phyloP scores from a whole-genome alignment of 2,329 filamentous ascomycete genomes.

The Zymoseptoria ardabiliae region DNA sequence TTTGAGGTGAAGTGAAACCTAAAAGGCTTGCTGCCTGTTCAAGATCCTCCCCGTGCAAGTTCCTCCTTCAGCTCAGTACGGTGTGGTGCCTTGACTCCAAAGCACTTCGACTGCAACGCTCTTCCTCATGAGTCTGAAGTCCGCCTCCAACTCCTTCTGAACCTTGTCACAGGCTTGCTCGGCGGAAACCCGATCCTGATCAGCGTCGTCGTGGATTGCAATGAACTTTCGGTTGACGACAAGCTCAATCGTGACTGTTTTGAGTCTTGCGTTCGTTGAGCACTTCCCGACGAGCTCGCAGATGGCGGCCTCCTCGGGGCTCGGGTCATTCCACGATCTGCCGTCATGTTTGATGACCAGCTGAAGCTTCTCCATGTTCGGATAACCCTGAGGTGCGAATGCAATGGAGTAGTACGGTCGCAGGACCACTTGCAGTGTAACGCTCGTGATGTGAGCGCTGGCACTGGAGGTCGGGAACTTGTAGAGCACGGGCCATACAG shows the following conservation, averaged over 20 bases:
- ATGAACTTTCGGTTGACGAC: not conserved
- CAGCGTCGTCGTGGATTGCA: not conserved
- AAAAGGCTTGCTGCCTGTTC: no score
- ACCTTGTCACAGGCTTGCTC: not conserved
- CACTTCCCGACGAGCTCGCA: not conserved
- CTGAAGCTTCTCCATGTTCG: not conserved
- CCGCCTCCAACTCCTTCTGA: no score
- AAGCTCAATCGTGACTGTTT: not conserved
- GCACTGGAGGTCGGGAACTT: not conserved
- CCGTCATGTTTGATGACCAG: not conserved
- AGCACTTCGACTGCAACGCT: no score
- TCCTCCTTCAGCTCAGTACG: no score
- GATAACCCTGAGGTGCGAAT: not conserved
- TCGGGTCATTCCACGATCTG: not conserved
- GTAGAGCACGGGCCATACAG: not conserved
- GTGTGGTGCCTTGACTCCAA: no score
- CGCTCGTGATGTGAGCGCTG: not conserved
- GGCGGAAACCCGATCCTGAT: not conserved
- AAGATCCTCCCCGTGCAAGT: no score
- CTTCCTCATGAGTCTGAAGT: no score
- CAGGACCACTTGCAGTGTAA: not conserved
- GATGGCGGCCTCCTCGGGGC: not conserved
- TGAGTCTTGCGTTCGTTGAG: not conserved
- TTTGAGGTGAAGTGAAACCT: not conserved
- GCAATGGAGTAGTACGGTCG: not conserved